Evolutionary conservation across 768 basidiomycete species (phyloP).

Genomic region (Cyclocybe cylindracea): DNA sequence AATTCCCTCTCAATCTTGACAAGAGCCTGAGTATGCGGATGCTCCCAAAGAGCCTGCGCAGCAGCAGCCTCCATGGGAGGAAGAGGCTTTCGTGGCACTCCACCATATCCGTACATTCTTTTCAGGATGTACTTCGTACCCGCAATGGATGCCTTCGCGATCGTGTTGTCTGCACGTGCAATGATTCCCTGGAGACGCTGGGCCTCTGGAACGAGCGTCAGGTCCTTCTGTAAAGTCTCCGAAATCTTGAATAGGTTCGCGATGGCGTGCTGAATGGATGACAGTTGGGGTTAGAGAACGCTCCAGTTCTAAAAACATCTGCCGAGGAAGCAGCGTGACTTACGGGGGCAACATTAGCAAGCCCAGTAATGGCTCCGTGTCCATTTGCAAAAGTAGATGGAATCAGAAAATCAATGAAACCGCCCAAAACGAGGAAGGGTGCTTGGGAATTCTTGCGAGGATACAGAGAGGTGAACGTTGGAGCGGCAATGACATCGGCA

Average conservation of each 20-base stretch:
- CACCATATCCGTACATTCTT: constrained; percentile 80
- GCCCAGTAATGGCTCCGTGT: constrained; percentile 89
- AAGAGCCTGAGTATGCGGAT: constrained; percentile 71
- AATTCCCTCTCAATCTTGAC: constrained; percentile 58
- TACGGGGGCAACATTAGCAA: constrained; percentile 83
- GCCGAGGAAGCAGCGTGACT: constrained; percentile 20
- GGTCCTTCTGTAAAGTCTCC: constrained; percentile 53
- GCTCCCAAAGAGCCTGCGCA: constrained; percentile 68
- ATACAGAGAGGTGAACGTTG: constrained; percentile 54
- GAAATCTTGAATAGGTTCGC: constrained; percentile 64
- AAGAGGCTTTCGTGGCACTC: constrained; percentile 76
- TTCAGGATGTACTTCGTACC: constrained; percentile 85
- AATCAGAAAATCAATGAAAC: constrained; percentile 81
- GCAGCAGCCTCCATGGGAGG: constrained; percentile 58
- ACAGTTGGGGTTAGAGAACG: background rate
- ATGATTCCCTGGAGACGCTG: constrained; percentile 78
- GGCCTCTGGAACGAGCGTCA: constrained; percentile 63
- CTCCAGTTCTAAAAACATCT: background rate
- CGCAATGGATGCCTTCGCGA: constrained; percentile 72
- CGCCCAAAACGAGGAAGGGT: constrained; percentile 85
- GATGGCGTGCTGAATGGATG: constrained; percentile 49
- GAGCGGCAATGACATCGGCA: constrained; percentile 60
- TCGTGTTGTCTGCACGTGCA: constrained; percentile 78
- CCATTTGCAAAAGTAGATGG: constrained; percentile 72
- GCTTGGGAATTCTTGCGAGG: constrained; percentile 68